Evolutionary conservation across 2,329 filamentous ascomycete species (phyloP).

Genomic region (Neurospora sp.): DNA sequence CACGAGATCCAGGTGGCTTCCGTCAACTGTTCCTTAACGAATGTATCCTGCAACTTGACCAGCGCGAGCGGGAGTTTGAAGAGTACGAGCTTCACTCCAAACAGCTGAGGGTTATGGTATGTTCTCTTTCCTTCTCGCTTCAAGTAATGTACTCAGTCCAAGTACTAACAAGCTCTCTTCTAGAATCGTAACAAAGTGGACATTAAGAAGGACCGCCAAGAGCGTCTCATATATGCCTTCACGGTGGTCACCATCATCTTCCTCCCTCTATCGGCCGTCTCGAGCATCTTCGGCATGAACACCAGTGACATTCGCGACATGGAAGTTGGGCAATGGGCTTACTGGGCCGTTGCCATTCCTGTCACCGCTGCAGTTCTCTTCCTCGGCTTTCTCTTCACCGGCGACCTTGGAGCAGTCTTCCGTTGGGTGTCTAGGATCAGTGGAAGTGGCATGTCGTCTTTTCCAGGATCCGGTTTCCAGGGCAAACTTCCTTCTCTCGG

Average conservation of each 20-base stretch:
- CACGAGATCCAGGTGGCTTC: slow-evolving; percentile 28
- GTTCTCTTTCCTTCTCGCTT: background rate
- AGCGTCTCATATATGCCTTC: slow-evolving; percentile 38
- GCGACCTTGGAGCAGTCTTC: slow-evolving; percentile 28
- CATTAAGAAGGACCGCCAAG: slow-evolving; percentile 33
- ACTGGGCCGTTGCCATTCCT: slow-evolving; percentile 39
- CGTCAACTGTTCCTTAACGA: slow-evolving; percentile 30
- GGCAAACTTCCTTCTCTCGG: background rate
- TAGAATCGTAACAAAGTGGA: slow-evolving; percentile 28
- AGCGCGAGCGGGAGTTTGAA: background rate
- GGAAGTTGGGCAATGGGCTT: slow-evolving; percentile 36
- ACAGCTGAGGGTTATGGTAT: background rate
- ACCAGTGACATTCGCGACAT: slow-evolving; percentile 39
- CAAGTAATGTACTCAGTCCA: background rate
- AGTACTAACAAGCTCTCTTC: background rate
- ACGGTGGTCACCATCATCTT: slow-evolving; percentile 41
- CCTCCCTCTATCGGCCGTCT: slow-evolving; percentile 34
- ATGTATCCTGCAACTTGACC: slow-evolving; percentile 15
- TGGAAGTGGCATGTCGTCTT: background rate
- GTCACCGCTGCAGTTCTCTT: slow-evolving; percentile 32
- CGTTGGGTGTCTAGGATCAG: slow-evolving; percentile 10
- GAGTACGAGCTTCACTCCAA: background rate
- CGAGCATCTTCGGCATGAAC: slow-evolving; percentile 44
- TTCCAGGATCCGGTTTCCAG: background rate
- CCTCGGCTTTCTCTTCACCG: slow-evolving; percentile 32